Evolutionary conservation across 2,329 filamentous ascomycete genomes (phyloP).

Genomic region (Teratosphaeria gauchensis): DNA sequence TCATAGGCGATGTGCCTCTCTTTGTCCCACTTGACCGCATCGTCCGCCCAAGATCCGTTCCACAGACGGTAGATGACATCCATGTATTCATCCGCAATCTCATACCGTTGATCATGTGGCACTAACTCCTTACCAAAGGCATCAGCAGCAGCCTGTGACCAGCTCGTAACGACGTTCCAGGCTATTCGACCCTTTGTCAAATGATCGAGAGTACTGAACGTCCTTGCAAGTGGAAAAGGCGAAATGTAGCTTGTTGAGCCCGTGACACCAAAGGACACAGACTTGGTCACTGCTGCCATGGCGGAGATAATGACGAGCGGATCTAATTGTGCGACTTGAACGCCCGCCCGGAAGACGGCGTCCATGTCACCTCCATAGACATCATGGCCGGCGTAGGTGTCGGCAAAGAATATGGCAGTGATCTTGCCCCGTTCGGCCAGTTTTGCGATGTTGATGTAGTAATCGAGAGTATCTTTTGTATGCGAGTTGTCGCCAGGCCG

Average conservation of each 20-base stretch:
- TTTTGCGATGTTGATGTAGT: conserved; percentile 56
- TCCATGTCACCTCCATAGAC: conserved; percentile 42
- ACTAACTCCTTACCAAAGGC: conserved; percentile 51
- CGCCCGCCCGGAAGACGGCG: conserved; percentile 36
- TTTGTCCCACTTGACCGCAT: conserved; percentile 46
- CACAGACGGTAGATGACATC: conserved; percentile 53
- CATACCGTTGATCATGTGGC: conserved; percentile 53
- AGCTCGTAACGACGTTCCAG: conserved; percentile 59
- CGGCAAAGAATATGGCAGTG: conserved; percentile 56
- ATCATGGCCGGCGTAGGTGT: conserved; percentile 56
- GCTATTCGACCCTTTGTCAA: conserved; percentile 51
- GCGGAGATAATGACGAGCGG: conserved; percentile 54
- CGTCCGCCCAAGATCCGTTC: conserved; percentile 46
- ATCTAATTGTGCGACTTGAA: conserved; percentile 52
- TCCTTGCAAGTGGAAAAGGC: conserved; percentile 52
- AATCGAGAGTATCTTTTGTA: conserved; percentile 50
- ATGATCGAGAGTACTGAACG: conserved; percentile 54
- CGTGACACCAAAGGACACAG: conserved; percentile 53
- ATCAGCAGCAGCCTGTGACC: conserved; percentile 54
- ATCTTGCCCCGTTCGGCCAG: conserved; percentile 52
- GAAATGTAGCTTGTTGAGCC: conserved; percentile 54
- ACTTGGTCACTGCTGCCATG: conserved; percentile 59
- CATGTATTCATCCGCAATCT: conserved; percentile 53
- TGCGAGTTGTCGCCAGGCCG: conserved; percentile 47
- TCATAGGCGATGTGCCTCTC: conserved; percentile 48